Conservation (phyloP, 345 rosid species). For the Odontarrhena argentea region DNA sequence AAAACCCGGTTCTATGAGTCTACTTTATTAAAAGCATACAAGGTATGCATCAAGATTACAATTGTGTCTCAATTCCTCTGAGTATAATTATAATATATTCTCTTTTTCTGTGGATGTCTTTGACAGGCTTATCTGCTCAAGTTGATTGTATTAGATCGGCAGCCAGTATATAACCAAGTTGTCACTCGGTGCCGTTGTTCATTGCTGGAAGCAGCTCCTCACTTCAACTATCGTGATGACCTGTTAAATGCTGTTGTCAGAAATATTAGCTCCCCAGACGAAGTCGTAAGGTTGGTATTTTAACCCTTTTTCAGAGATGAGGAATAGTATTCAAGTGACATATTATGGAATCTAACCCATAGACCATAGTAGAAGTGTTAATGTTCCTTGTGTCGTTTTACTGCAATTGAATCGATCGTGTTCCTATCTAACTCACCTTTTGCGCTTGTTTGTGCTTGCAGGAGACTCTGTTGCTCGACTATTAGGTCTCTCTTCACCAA, state of each 20-base stretch:
- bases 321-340: background rate
- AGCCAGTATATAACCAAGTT: constrained; percentile 59
- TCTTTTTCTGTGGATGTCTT: constrained; percentile 21
- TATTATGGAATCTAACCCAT: constrained; percentile 14
- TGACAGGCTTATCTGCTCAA: constrained; percentile 76
- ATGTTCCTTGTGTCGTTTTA: constrained; percentile 12
- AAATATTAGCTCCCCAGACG: constrained; percentile 81
- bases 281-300: constrained; percentile 63
- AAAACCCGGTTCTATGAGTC: constrained; percentile 88
- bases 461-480: constrained; percentile 79
- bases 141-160: constrained; percentile 60
- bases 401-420: background rate
- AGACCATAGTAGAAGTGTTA: constrained; percentile 4
- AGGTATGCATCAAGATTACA: constrained; percentile 51
- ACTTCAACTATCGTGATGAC: constrained; percentile 83
- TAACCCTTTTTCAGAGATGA: constrained; percentile 11
- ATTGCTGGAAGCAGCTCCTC: constrained; percentile 85
- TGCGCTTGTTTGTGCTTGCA: constrained; percentile 42
- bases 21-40: constrained; percentile 72
- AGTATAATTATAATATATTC: constrained; percentile 11
- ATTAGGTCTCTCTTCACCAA: constrained; percentile 76
- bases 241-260: constrained; percentile 68
- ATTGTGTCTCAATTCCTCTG: background rate
- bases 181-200: constrained; percentile 73
- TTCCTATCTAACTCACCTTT: constrained; percentile 14